Evolutionary conservation across 441 rosid species (phyloP).

Genomic region (Manihot esculenta): DNA sequence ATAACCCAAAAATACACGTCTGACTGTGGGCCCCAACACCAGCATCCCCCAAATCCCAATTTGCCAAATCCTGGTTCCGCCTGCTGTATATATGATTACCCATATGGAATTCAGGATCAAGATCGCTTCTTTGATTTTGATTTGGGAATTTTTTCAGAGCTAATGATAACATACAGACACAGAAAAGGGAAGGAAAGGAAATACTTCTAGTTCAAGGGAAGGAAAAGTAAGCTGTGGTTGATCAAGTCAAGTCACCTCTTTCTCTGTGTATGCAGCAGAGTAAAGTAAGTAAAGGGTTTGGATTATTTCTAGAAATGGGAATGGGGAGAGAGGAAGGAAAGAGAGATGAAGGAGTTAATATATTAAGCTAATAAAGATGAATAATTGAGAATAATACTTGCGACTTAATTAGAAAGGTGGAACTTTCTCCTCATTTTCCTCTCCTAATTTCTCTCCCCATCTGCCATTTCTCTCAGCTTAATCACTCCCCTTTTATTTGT

Average conservation of each 20-base stretch:
- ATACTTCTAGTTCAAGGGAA: neutral
- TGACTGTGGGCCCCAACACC: conserved; percentile 8
- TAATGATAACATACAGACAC: neutral
- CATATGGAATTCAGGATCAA: neutral
- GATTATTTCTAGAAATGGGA: conserved; percentile 13
- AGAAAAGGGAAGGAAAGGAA: neutral
- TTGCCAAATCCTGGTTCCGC: conserved; percentile 6
- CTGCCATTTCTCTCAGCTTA: conserved; percentile 38
- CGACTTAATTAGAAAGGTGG: conserved; percentile 15
- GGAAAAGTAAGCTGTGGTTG: conserved; percentile 1
- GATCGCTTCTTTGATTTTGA: neutral
- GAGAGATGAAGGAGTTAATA: neutral
- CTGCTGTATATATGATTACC: neutral
- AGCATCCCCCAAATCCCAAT: too few species aligned
- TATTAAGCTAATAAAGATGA: neutral
- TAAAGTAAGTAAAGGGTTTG: conserved; percentile 8
- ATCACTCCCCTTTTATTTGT: conserved; percentile 2
- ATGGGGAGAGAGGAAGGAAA: neutral
- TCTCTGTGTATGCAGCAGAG: neutral
- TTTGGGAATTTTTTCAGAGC: neutral
- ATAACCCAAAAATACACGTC: neutral
- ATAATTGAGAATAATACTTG: neutral
- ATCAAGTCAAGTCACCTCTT: conserved; percentile 18
- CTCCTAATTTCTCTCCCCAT: conserved; percentile 42
- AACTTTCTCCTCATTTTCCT: conserved; percentile 36